Percentiles rank a stretch among this genome's conserved stretches.
phyloP scores from a whole-genome alignment of 352 stramenopile genomes.

The Pythium plurisporium region DNA sequence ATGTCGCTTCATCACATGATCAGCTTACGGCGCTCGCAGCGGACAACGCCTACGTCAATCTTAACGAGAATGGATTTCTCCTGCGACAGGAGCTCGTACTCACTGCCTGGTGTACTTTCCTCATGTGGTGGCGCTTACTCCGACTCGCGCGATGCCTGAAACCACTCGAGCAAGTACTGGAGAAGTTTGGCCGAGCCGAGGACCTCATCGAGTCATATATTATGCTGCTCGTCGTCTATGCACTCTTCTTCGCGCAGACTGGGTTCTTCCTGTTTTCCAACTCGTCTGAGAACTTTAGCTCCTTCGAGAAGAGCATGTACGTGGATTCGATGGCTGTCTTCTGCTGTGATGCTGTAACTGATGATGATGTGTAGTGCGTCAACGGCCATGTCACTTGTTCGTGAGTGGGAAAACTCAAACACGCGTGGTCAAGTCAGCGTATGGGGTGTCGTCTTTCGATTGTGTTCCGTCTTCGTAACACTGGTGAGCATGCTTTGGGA shows the following conservation, averaged over 20 bases:
- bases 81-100: conserved; percentile 31
- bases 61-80: conserved; percentile 26
- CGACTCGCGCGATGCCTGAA: conserved; percentile 42
- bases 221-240: conserved; percentile 37
- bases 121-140: conserved; percentile 64
- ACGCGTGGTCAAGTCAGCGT: background rate
- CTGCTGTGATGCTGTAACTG: background rate
- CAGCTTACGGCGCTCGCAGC: conserved; percentile 34
- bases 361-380: conserved; percentile 1
- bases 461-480: conserved; percentile 17
- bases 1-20: conserved; percentile 30
- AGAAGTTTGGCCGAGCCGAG: conserved; percentile 41
- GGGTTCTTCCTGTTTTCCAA: conserved; percentile 41
- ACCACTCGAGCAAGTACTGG: conserved; percentile 35
- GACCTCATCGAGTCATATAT: conserved; percentile 36
- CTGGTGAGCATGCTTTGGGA: conserved; percentile 8
- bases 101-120: conserved; percentile 31
- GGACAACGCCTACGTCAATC: conserved; percentile 31
- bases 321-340: conserved; percentile 1
- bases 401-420: background rate
- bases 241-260: conserved; percentile 42
- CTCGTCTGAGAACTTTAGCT: conserved; percentile 29
- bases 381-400: conserved; percentile 13
- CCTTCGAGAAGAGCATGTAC: conserved; percentile 45
- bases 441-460: conserved; percentile 14